phyloP scores from a whole-genome alignment of 192 early-diverging fungal genomes.

The Thoreauomyces humboldtii region DNA sequence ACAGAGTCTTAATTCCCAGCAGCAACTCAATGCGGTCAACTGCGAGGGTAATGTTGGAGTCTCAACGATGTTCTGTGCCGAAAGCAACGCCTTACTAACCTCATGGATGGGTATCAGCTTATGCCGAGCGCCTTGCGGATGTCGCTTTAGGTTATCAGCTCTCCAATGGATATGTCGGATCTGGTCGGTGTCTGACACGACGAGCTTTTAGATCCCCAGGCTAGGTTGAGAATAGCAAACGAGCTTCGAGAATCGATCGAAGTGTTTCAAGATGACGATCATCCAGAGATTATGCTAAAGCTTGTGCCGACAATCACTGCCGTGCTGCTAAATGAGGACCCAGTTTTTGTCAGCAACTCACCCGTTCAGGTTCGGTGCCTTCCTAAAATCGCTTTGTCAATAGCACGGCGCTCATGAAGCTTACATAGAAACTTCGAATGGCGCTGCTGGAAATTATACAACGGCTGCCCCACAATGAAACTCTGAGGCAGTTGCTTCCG shows the following conservation, averaged over 20 bases:
- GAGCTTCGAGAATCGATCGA: conserved; percentile 92
- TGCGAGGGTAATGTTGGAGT: not conserved
- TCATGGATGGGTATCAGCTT: conserved; percentile 1
- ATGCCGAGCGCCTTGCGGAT: conserved; percentile 22
- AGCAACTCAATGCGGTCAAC: conserved; percentile 10
- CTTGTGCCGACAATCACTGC: conserved; percentile 82
- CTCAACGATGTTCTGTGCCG: not conserved
- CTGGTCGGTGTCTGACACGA: not conserved
- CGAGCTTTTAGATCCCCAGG: conserved; percentile 46
- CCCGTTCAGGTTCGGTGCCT: conserved; percentile 16
- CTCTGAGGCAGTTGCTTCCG: conserved; percentile 70
- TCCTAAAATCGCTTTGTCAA: not conserved
- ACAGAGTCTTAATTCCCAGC: conserved; percentile 1
- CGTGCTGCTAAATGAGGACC: conserved; percentile 49
- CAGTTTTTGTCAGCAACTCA: conserved; percentile 24
- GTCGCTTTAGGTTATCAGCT: conserved; percentile 2
- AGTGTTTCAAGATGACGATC: conserved; percentile 82
- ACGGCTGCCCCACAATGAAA: conserved; percentile 86
- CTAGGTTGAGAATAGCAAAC: conserved; percentile 77
- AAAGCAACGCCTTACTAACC: not conserved
- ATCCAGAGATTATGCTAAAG: conserved; percentile 70
- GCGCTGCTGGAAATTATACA: conserved; percentile 89
- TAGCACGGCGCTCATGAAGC: no score
- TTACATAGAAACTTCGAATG: conserved; percentile 76
- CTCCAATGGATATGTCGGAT: not conserved